Base-by-base conservation (phyloP, 257 asterid genomes). In the Verbena officinalis region DNA sequence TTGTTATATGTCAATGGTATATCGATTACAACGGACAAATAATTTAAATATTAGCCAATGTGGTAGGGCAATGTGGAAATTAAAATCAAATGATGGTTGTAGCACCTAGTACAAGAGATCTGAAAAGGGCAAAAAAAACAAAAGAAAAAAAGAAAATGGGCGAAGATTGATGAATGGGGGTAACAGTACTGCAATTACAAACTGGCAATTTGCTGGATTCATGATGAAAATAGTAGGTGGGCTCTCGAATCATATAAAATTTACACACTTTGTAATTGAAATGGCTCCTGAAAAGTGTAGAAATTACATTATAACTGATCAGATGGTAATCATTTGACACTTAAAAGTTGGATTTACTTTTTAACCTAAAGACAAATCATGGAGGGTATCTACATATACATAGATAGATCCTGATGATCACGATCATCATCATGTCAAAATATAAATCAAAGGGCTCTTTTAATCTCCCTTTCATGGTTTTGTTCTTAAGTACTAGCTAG, bases 201-300 rank as follows among this genome's bases (percentile, higher is more conserved):
- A 81, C 87, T 90, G 96, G 96, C 83, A 81, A 83, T 83, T n/a
- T 76, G 95, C 92, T 83, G 95, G 90, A 83, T 66, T 78, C 91
- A 86, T 86, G 71, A 89, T 86, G 36, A 46, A 59, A 46, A 69
- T 70, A 64, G 67, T 69, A 49, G 78, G 90, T 81, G 97, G 95
- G 87, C 87, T 74, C 88, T 65, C 64, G 38, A 72, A 63, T 72
- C 57, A 64, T 60, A 49, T 63, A 74, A 73, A 81, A 82, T 76
- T 36, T 59, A 48, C 71, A 68, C 73, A 76, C 69, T 81, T 77
- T 57, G 75, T 68, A 22, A 59, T 76, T 40, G 63, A 54, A 36
- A 44, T 59, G 55, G 70, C 62, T 67, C 69, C 68, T 60, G 60
- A 58, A 76, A 70, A 73, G 72, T 33, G 52, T 72, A 55, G 52